Base-by-base conservation (phyloP, 331 rosid species). In the Pyracantha coccinea region DNA sequence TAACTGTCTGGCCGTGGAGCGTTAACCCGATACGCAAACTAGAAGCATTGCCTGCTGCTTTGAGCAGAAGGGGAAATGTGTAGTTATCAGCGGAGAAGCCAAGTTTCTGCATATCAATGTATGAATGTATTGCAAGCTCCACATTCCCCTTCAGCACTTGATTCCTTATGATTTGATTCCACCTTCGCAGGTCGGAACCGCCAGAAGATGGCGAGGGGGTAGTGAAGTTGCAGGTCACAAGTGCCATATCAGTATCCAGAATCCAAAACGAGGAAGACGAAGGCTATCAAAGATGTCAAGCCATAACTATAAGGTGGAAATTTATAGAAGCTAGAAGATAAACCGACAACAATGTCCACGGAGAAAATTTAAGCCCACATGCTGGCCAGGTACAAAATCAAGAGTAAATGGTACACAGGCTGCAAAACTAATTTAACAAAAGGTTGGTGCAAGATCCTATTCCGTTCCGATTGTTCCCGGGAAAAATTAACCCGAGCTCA, bases 21-120 rank as follows among this genome's bases (percentile, higher is more conserved):
- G 67, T 24, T 8, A 68, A 24, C 69, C 76, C 85, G 54, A 19
- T 8, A 62, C 65, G 9, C 53, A 52, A 62, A 55, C 10, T 1
- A 1, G 79, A 54, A 41, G 65, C 75, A 38, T 55, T 50, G 10
- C 72, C 72, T 4, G 69, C 79, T 52, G 79, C 82, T 64, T 82
- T 73, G 20, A 82, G 82, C 72, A 82, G 55, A 62, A 68, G 17
- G 47, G 82, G 85, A 69, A 73, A 77, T 16, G 82, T 73, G 66
- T 60, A 82, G 76, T 77, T 82, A 44, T 77, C 79, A 31, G 79
- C 77, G 17, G 5, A 55, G 28, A 67, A 32, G 69, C 82, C 82
- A 54, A 52, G 72, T 32, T 66, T 73, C 72, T 68, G 82, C 85
- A 82, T 68, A 16, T 53, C 28, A 20, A 53, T 38, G 20, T 82